Conservation (phyloP, 345 rosid species). For the Sonneratia alba region DNA sequence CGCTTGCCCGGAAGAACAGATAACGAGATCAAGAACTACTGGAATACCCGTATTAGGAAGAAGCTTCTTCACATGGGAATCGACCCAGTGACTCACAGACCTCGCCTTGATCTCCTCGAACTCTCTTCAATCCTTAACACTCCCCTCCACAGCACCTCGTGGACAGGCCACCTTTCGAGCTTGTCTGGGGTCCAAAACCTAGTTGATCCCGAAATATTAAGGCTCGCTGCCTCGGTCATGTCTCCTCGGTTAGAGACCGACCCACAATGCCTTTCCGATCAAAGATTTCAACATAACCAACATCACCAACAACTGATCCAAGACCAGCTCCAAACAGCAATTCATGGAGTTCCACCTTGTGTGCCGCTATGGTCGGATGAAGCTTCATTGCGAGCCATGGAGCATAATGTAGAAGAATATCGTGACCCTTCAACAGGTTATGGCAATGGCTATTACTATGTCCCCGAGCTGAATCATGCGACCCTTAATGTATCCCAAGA, state of each 20-base stretch:
- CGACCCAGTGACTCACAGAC: slow-evolving; percentile 78
- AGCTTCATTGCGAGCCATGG: not conserved
- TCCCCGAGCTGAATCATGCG: slow-evolving; percentile 4
- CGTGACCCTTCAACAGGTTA: not conserved
- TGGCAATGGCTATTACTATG: slow-evolving; percentile 9
- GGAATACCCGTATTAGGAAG: slow-evolving; percentile 83
- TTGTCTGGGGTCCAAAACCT: slow-evolving; percentile 31
- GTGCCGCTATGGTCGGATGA: not conserved
- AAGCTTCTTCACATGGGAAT: slow-evolving; percentile 74
- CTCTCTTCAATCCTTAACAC: slow-evolving; percentile 52
- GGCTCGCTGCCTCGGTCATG: slow-evolving; percentile 34
- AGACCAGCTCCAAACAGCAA: slow-evolving; percentile 1
- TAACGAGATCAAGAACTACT: slow-evolving; percentile 76
- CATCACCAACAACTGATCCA: slow-evolving; percentile 1
- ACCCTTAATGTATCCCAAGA: not conserved
- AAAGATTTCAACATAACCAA: not conserved
- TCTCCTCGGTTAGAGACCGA: slow-evolving; percentile 16
- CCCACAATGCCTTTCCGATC: slow-evolving; percentile 6
- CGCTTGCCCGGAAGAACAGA: slow-evolving; percentile 84
- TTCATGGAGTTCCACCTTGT: slow-evolving; percentile 3
- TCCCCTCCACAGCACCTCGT: slow-evolving; percentile 23
- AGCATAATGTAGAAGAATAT: not conserved
- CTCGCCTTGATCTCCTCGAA: slow-evolving; percentile 68
- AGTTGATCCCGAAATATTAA: slow-evolving; percentile 37
- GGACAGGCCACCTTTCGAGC: slow-evolving; percentile 39